These are phyloP conservation scores for Entomortierella lignicola DNA, from an alignment of 192 early-diverging fungal species.

Conservation along the genomic window DNA sequence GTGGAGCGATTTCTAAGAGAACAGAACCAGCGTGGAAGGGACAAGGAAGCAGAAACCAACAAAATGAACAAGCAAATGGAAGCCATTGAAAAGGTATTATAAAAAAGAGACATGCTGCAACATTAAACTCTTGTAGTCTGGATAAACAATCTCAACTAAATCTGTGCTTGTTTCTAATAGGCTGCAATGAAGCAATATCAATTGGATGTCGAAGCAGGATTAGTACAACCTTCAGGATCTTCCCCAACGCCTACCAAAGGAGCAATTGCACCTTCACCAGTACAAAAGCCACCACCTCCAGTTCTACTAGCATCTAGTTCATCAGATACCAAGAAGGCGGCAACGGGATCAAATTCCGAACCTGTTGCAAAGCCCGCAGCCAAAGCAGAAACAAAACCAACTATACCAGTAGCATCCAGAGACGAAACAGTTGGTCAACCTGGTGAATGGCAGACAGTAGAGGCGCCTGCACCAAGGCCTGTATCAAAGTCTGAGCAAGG, in stretches of 20 bases:
- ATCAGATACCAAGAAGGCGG: background rate
- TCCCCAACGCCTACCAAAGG: background rate
- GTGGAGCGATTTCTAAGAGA: constrained; percentile 78
- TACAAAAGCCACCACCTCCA: background rate
- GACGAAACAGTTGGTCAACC: constrained; percentile 38
- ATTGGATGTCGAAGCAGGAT: constrained; percentile 50
- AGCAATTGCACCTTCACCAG: background rate
- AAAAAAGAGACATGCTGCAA: background rate
- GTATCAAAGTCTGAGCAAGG: background rate
- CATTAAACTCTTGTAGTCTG: background rate
- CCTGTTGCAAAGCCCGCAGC: background rate
- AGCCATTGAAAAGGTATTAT: constrained; percentile 68
- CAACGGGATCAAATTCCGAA: background rate
- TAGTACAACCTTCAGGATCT: constrained; percentile 37
- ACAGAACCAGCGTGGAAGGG: constrained; percentile 63
- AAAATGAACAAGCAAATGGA: constrained; percentile 72
- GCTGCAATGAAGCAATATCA: constrained; percentile 59
- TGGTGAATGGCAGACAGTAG: constrained; percentile 56
- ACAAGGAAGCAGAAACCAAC: constrained; percentile 38
- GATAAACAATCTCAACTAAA: too few species aligned
- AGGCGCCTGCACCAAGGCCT: constrained; percentile 23
- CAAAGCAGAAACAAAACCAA: background rate
- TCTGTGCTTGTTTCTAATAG: constrained; percentile 28
- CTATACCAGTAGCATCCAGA: background rate
- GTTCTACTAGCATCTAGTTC: too few species aligned